These are phyloP conservation scores for Sechiopsis laciniata DNA, from an alignment of 306 rosid genomes.

Conservation along the genomic window DNA sequence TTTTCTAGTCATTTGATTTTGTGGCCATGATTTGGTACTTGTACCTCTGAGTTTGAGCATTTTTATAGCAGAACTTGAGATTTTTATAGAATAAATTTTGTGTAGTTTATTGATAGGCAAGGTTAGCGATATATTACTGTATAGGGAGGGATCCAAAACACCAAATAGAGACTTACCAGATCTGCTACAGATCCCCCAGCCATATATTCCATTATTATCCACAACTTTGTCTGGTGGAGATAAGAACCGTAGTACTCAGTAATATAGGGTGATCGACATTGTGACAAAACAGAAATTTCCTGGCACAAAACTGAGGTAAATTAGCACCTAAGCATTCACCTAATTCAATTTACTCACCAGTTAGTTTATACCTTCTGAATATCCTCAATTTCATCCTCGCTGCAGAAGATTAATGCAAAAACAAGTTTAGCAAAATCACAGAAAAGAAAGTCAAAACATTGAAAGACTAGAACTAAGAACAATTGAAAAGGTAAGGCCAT, in stretches of 20 bases:
- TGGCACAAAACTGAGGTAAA: slow-evolving; percentile 51
- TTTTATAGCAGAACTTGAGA: background rate
- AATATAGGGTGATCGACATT: slow-evolving; percentile 90
- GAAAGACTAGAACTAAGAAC: background rate
- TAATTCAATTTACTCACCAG: slow-evolving; percentile 20
- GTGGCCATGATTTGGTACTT: slow-evolving; percentile 1
- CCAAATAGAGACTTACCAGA: slow-evolving; percentile 62
- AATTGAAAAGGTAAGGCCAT: background rate
- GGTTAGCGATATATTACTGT: slow-evolving; percentile 25
- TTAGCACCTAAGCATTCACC: slow-evolving; percentile 27
- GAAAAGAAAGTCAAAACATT: background rate
- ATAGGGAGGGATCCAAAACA: slow-evolving; percentile 31
- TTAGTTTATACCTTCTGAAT: slow-evolving; percentile 74
- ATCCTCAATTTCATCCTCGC: slow-evolving; percentile 98
- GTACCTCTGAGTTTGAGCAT: background rate
- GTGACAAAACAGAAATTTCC: slow-evolving; percentile 97
- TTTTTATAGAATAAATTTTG: background rate
- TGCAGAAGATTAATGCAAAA: slow-evolving; percentile 37
- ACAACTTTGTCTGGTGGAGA: slow-evolving; percentile 88
- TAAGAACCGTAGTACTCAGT: slow-evolving; percentile 94
- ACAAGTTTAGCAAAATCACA: slow-evolving; percentile 26
- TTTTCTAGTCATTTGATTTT: background rate
- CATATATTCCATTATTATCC: slow-evolving; percentile 99
- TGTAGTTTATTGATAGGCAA: background rate
- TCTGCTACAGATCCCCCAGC: slow-evolving; percentile 99